These are phyloP conservation scores for Colletotrichum brevisporum DNA, from an alignment of 2,329 filamentous ascomycete genomes.

Conservation along the genomic window DNA sequence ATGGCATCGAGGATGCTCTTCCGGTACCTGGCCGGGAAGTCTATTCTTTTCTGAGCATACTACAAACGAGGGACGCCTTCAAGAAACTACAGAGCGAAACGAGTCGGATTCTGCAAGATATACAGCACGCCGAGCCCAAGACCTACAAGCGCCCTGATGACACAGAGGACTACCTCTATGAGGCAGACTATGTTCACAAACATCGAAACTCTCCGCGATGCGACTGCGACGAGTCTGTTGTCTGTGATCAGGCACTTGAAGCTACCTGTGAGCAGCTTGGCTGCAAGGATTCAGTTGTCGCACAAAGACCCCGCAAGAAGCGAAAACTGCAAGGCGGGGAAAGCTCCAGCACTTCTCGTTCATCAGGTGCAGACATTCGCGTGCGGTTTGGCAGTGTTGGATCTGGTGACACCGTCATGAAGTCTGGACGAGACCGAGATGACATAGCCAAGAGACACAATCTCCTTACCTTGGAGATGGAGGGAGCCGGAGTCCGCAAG, in stretches of 20 bases:
- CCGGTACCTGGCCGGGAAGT: no score
- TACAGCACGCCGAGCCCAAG: not conserved
- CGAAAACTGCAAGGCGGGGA: constrained; percentile 9
- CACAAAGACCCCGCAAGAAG: constrained; percentile 41
- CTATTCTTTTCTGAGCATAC: no score
- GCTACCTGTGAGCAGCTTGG: constrained; percentile 44
- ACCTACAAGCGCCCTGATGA: constrained; percentile 47
- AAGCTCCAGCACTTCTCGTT: no score
- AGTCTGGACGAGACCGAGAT: constrained; percentile 54
- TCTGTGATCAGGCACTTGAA: constrained; percentile 42
- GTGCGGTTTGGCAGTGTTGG: constrained; percentile 46
- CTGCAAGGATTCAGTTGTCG: constrained; percentile 45
- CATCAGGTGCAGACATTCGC: not conserved
- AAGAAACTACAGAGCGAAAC: constrained; percentile 42
- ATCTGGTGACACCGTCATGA: constrained; percentile 58
- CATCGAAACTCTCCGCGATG: constrained; percentile 42
- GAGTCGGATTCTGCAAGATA: not conserved
- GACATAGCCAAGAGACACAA: constrained; percentile 44
- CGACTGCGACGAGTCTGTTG: constrained; percentile 9
- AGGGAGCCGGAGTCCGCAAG: constrained; percentile 50
- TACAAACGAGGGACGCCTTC: constrained; percentile 43
- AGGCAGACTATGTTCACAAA: constrained; percentile 50
- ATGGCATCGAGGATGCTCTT: constrained; percentile 43
- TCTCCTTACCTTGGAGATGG: constrained; percentile 53
- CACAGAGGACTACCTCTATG: constrained; percentile 49